Percentiles rank a stretch among this genome's conserved stretches.
phyloP scores from a whole-genome alignment of 2,329 filamentous ascomycete species.

The Colletotrichum sp. region DNA sequence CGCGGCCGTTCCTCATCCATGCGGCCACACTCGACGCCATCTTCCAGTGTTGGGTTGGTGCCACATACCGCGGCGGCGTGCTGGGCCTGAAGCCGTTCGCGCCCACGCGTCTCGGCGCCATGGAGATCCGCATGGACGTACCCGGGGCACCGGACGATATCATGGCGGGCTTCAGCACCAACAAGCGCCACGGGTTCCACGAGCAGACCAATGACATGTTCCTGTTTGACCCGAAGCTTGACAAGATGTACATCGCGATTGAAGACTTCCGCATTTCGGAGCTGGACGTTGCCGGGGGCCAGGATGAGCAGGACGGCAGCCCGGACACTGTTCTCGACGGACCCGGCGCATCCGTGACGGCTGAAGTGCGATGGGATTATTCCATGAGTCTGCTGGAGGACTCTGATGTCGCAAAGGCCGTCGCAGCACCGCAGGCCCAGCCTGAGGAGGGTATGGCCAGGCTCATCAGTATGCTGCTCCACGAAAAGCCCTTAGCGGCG shows the following conservation, averaged over 20 bases:
- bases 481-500: background rate
- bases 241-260: background rate
- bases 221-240: background rate
- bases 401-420: background rate
- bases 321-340: background rate
- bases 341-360: background rate
- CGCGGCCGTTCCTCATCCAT: background rate
- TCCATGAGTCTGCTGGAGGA: background rate
- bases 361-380: background rate
- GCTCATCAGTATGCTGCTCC: background rate
- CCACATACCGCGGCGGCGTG: background rate
- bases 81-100: background rate
- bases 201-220: slow-evolving; percentile 1
- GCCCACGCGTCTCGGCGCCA: background rate
- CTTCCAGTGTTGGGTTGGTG: slow-evolving; percentile 4
- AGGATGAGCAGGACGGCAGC: background rate
- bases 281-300: background rate
- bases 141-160: background rate
- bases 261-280: background rate
- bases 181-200: background rate
- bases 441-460: background rate
- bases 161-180: background rate
- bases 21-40: background rate
- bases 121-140: background rate
- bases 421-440: background rate